Conservation (phyloP, 495 filamentous ascomycete species). For the Aspergillus sparsus region DNA sequence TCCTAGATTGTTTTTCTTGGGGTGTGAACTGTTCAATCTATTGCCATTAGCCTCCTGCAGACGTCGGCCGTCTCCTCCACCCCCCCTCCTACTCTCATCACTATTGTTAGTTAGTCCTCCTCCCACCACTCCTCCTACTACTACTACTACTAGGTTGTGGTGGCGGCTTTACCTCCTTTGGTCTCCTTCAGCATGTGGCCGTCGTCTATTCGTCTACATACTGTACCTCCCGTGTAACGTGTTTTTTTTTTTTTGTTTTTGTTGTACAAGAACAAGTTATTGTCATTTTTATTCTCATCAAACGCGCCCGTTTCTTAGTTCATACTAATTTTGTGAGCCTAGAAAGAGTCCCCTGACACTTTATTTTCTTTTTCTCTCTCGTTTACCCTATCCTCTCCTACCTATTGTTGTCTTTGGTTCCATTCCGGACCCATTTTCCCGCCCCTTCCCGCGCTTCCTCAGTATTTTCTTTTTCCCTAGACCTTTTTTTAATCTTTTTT, state of each 20-base stretch:
- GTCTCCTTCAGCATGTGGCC: conserved; percentile 44
- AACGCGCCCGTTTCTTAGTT: conserved; percentile 17
- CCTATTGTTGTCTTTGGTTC: conserved; percentile 17
- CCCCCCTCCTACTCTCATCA: conserved; percentile 21
- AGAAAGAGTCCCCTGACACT: conserved; percentile 18
- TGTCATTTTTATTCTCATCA: conserved; percentile 15
- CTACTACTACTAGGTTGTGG: conserved; percentile 4
- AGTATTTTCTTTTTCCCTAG: conserved; percentile 6
- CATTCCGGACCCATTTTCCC: conserved; percentile 30
- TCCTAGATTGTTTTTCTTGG: conserved; percentile 1
- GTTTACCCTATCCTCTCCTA: conserved; percentile 12
- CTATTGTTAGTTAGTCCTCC: conserved; percentile 16
- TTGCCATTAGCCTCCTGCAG: conserved; percentile 6
- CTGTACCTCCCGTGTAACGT: conserved; percentile 41
- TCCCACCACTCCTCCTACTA: conserved; percentile 6
- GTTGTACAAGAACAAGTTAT: conserved; percentile 33
- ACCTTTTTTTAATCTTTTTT: conserved; percentile 32
- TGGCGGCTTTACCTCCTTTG: conserved; percentile 17
- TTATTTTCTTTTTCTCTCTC: conserved; percentile 9
- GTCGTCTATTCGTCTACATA: conserved; percentile 41
- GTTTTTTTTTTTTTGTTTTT: conserved; percentile 28
- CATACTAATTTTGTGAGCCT: conserved; percentile 14
- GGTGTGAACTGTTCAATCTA: conserved; percentile 17
- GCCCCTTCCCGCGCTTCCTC: conserved; percentile 21
- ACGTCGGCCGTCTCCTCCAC: conserved; percentile 12